Conservation (phyloP, 179 eudicot species). For the Silene vulgaris region DNA sequence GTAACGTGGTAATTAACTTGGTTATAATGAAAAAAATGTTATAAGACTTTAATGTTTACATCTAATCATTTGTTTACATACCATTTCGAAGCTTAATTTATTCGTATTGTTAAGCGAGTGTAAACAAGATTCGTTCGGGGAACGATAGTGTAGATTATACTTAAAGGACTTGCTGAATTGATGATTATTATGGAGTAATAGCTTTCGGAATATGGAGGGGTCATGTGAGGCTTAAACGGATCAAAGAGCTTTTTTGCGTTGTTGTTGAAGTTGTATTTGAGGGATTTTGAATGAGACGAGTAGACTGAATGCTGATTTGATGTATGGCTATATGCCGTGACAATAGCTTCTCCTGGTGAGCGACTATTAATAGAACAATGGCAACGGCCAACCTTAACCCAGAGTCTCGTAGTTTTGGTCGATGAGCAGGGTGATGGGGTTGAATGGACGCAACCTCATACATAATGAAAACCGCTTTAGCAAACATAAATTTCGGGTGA, state of each 20-base stretch:
- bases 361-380: too few species aligned
- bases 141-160: not conserved
- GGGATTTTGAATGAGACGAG: not conserved
- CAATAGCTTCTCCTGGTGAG: too few species aligned
- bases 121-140: not conserved
- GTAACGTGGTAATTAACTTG: too few species aligned
- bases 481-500: too few species aligned
- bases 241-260: too few species aligned
- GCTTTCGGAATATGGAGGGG: slow-evolving; percentile 7
- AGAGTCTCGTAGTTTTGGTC: not conserved
- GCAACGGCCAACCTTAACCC: too few species aligned
- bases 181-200: not conserved
- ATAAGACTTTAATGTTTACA: too few species aligned
- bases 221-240: not conserved
- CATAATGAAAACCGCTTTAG: not conserved
- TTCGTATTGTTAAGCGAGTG: too few species aligned
- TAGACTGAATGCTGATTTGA: not conserved
- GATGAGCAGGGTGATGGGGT: not conserved
- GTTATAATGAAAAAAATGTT: too few species aligned
- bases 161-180: not conserved
- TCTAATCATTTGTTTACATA: too few species aligned
- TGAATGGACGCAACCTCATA: not conserved
- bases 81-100: too few species aligned
- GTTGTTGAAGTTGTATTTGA: not conserved
- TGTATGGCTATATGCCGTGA: too few species aligned